Percentiles rank a stretch among this genome's conserved stretches.
phyloP scores from a whole-genome alignment of 2,329 filamentous ascomycete genomes.

The Coniella vitis region DNA sequence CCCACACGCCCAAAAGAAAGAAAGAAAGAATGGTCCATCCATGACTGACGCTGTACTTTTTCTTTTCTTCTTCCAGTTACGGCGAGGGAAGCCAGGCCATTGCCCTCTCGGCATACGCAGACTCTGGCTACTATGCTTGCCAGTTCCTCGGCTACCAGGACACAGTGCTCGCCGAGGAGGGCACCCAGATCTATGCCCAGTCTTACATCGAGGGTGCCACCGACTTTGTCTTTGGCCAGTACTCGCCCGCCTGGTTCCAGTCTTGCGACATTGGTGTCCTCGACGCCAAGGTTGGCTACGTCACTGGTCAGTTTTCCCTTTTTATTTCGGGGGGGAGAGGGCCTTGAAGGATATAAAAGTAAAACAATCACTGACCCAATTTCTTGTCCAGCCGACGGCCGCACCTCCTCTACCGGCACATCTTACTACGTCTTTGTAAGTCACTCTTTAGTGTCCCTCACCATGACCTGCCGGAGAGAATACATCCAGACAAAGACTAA shows the following conservation, averaged over 20 bases:
- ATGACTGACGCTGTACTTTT: too few relatives aligned
- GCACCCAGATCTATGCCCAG: slow-evolving; percentile 40
- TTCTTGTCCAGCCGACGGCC: slow-evolving; percentile 38
- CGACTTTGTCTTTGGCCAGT: slow-evolving; percentile 43
- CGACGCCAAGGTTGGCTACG: slow-evolving; percentile 28
- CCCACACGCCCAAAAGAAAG: not conserved
- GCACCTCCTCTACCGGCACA: slow-evolving; percentile 27
- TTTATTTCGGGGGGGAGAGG: not conserved
- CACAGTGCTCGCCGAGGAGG: slow-evolving; percentile 39
- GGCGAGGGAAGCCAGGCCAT: slow-evolving; percentile 42
- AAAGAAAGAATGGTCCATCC: too few relatives aligned
- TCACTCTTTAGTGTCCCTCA: too few relatives aligned
- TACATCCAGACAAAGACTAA: not conserved
- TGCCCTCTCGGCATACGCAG: slow-evolving; percentile 36
- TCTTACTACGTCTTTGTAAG: slow-evolving; percentile 37
- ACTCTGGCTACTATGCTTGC: slow-evolving; percentile 41
- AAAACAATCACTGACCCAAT: too few relatives aligned
- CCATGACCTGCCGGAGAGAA: too few relatives aligned
- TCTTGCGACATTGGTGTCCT: slow-evolving; percentile 33
- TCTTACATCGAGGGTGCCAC: slow-evolving; percentile 41
- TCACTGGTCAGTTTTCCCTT: slow-evolving; percentile 30
- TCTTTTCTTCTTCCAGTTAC: slow-evolving; percentile 11
- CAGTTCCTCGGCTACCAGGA: slow-evolving; percentile 42
- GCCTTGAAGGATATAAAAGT: not conserved
- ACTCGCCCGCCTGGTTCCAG: slow-evolving; percentile 37